Conservation (phyloP, 2,329 filamentous ascomycete genomes). For the Westerdykella aurantiaca region DNA sequence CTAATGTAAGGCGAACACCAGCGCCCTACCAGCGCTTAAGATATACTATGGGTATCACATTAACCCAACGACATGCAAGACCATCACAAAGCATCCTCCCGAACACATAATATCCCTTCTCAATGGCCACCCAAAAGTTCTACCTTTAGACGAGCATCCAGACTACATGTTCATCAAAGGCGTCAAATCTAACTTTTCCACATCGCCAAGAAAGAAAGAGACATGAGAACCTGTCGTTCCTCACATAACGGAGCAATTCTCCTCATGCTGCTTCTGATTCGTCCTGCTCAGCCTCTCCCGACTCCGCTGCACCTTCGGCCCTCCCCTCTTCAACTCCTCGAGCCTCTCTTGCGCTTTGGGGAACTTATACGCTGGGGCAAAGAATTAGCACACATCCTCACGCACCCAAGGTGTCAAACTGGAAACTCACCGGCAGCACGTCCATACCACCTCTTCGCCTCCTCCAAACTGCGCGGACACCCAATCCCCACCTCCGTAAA, state of each 20-base stretch:
- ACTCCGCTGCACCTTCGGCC: slow-evolving; percentile 65
- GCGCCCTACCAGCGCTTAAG: too few species aligned
- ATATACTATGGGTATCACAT: too few species aligned
- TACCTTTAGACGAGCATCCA: too few species aligned
- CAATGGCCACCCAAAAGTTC: too few species aligned
- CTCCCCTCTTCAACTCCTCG: slow-evolving; percentile 81
- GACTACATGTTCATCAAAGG: too few species aligned
- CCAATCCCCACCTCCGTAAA: slow-evolving; percentile 96
- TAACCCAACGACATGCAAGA: too few species aligned
- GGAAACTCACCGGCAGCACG: slow-evolving; percentile 78
- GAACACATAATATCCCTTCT: too few species aligned
- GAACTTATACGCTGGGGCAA: slow-evolving; percentile 73
- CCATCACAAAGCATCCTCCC: too few species aligned
- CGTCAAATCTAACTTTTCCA: too few species aligned
- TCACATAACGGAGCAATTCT: slow-evolving; percentile 83
- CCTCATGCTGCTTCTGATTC: slow-evolving; percentile 78
- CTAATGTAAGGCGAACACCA: too few species aligned
- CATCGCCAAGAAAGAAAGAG: too few species aligned
- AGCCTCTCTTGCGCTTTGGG: slow-evolving; percentile 87
- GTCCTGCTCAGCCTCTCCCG: slow-evolving; percentile 76
- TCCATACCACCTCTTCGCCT: slow-evolving; percentile 98
- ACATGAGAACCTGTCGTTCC: neutral
- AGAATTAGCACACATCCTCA: slow-evolving; percentile 9
- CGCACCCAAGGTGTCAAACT: neutral
- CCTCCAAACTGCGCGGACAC: slow-evolving; percentile 76